Evolutionary conservation across 441 rosid species (phyloP).

Genomic region (Adansonia gregorii): DNA sequence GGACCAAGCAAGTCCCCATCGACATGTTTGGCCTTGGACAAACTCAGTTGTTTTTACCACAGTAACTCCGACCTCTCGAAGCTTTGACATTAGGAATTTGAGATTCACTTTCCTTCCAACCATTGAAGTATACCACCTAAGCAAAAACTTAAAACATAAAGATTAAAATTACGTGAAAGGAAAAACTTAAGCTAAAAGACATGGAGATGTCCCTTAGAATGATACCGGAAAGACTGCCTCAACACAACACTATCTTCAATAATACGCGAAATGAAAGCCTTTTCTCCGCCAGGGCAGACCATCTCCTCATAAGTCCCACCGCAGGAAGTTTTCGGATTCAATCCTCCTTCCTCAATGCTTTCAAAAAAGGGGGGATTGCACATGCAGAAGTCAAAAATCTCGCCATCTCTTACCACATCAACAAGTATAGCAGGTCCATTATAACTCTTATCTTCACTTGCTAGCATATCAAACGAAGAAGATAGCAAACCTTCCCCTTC

Average conservation of each 20-base stretch:
- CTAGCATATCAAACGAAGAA: slow-evolving; percentile 31
- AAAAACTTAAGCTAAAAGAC: slow-evolving; percentile 4
- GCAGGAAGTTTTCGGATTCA: slow-evolving; percentile 90
- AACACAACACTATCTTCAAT: slow-evolving; percentile 74
- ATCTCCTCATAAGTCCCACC: slow-evolving; percentile 91
- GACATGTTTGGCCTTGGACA: slow-evolving; percentile 86
- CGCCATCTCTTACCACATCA: slow-evolving; percentile 67
- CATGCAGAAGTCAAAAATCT: slow-evolving; percentile 93
- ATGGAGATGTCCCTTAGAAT: slow-evolving; percentile 22
- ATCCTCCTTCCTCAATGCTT: slow-evolving; percentile 78
- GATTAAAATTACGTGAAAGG: slow-evolving; percentile 6
- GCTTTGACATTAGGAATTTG: slow-evolving; percentile 71
- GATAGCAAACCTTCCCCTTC: slow-evolving; percentile 29
- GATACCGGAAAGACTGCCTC: slow-evolving; percentile 69
- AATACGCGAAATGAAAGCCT: slow-evolving; percentile 71
- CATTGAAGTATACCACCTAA: slow-evolving; percentile 94
- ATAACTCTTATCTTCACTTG: slow-evolving; percentile 37
- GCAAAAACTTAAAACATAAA: slow-evolving; percentile 19
- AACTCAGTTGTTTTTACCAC: slow-evolving; percentile 90
- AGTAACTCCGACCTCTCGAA: slow-evolving; percentile 70
- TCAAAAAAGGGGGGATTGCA: slow-evolving; percentile 97
- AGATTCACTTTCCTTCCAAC: slow-evolving; percentile 88
- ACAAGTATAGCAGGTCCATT: slow-evolving; percentile 57
- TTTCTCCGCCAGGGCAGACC: slow-evolving; percentile 94
- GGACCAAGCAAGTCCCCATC: slow-evolving; percentile 99